A percentile compares a stretch with the other conserved stretches of the same genome.
These are phyloP conservation scores for Vaccinium myrtillus DNA, from an alignment of 148 eudicot species.

Conservation along the genomic window DNA sequence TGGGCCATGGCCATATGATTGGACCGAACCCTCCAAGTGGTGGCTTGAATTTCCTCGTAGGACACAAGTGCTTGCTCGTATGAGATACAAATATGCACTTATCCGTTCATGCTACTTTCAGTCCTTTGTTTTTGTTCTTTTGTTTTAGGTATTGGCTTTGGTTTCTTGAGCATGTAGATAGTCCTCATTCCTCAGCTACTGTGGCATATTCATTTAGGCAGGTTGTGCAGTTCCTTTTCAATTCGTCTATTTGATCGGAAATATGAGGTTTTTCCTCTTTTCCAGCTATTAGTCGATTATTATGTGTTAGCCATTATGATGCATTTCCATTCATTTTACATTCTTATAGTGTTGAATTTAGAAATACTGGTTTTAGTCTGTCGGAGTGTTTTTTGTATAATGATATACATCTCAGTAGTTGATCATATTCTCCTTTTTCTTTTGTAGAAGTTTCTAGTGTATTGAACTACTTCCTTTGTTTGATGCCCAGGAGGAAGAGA, in stretches of 20 bases:
- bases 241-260: not conserved
- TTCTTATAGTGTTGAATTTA: not conserved
- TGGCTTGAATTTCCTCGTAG: not conserved
- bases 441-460: constrained; percentile 9
- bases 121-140: not conserved
- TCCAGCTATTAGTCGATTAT: not conserved
- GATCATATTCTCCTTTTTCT: not conserved
- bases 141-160: not conserved
- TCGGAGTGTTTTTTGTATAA: not conserved
- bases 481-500: constrained; percentile 41
- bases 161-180: constrained; percentile 7
- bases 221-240: not conserved
- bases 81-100: not conserved
- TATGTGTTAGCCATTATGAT: not conserved
- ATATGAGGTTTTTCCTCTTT: not conserved
- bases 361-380: not conserved
- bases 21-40: not conserved
- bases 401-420: not conserved
- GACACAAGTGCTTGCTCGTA: not conserved
- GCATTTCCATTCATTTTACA: not conserved
- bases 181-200: not conserved
- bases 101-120: not conserved
- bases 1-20: not conserved
- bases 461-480: constrained; percentile 3
- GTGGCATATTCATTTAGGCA: not conserved